Conservation (phyloP, 2,329 filamentous ascomycete genomes). For the Paecilomyces sp. region DNA sequence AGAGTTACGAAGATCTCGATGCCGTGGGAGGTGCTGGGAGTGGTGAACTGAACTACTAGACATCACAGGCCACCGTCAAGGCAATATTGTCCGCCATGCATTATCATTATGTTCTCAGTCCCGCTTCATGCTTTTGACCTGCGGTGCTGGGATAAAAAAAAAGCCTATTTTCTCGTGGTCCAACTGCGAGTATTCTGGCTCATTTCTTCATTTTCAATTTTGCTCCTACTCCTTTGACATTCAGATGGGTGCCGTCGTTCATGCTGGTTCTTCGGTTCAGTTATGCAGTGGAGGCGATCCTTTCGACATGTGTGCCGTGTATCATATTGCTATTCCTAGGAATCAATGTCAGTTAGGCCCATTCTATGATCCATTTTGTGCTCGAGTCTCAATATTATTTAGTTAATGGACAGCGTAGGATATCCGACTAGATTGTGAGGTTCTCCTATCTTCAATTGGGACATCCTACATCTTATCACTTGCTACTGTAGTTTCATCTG, state of each 20-base stretch:
- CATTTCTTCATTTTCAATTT: neutral
- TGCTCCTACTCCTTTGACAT: neutral
- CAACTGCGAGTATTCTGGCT: neutral
- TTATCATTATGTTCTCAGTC: neutral
- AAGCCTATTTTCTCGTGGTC: neutral
- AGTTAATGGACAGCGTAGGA: no score
- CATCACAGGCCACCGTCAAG: neutral
- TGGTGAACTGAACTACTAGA: conserved; percentile 83
- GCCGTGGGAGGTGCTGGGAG: conserved; percentile 68
- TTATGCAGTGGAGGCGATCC: neutral
- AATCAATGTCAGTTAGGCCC: neutral
- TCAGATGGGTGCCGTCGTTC: neutral
- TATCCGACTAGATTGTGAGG: no score
- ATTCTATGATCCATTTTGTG: neutral
- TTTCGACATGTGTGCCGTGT: neutral
- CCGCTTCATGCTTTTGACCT: neutral
- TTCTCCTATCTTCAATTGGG: no score
- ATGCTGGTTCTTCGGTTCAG: neutral
- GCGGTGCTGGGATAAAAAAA: neutral
- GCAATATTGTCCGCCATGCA: neutral
- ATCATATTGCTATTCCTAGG: neutral
- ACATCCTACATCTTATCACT: no score
- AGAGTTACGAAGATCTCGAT: conserved; percentile 96
- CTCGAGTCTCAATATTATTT: neutral
- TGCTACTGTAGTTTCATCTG: no score